Conservation (phyloP, 176 grass and related monocot species). For the Ensete glaucum region DNA sequence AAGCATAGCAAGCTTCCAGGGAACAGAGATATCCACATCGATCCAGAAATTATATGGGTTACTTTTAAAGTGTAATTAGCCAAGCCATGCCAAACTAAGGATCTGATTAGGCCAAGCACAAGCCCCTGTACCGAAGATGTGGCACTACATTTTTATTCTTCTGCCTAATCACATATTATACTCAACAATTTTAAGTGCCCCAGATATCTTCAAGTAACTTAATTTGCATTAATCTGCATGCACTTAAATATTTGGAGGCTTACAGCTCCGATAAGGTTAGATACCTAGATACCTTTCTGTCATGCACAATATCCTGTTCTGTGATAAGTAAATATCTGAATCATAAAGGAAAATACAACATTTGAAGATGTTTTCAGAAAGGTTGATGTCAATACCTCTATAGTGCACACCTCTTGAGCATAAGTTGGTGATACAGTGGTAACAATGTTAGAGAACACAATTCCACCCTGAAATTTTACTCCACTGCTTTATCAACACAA, state of each 20-base stretch:
- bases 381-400: slow-evolving; percentile 53
- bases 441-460: slow-evolving; percentile 97
- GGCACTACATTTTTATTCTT: too few relatives aligned
- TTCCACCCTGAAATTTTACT: slow-evolving; percentile 49
- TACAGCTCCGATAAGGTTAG: background rate
- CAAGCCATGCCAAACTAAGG: too few relatives aligned
- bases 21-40: too few relatives aligned
- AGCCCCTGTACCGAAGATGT: too few relatives aligned
- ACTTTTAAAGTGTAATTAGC: too few relatives aligned
- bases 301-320: background rate
- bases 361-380: background rate
- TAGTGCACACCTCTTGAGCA: slow-evolving; percentile 76
- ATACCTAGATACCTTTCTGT: background rate
- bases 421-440: slow-evolving; percentile 96
- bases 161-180: too few relatives aligned
- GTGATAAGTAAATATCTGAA: background rate
- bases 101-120: too few relatives aligned
- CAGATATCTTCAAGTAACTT: background rate
- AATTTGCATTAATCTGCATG: background rate
- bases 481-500: background rate
- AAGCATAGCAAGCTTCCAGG: too few relatives aligned
- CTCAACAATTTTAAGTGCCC: too few relatives aligned
- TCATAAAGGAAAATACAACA: slow-evolving; percentile 1
- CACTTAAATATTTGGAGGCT: background rate
- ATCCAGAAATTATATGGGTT: too few relatives aligned